phyloP scores from a whole-genome alignment of 371 early-diverging fungal species.

The Lichtheimia ornata region DNA sequence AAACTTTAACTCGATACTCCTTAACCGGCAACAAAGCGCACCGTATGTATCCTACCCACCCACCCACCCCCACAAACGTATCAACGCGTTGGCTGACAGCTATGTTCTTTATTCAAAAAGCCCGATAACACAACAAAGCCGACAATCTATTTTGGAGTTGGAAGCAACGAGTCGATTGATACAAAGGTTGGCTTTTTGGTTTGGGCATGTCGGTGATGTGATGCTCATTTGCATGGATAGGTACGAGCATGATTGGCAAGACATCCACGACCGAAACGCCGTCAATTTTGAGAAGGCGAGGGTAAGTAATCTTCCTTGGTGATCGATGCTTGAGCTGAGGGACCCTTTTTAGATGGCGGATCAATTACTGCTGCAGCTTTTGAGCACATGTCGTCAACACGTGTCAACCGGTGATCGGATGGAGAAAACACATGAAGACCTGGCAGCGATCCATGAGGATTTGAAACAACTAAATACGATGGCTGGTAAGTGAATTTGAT shows the following conservation, averaged over 20 bases:
- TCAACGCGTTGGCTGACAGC: too few relatives aligned
- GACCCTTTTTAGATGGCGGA: slow-evolving; percentile 22
- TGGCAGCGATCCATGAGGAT: slow-evolving; percentile 8
- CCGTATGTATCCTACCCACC: too few relatives aligned
- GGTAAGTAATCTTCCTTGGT: slow-evolving; percentile 13
- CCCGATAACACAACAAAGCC: too few relatives aligned
- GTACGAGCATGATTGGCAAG: slow-evolving; percentile 23
- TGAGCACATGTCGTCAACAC: slow-evolving; percentile 19
- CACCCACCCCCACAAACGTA: too few relatives aligned
- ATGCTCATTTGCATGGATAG: slow-evolving; percentile 2
- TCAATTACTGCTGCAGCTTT: slow-evolving; percentile 11
- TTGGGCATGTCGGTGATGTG: too few relatives aligned
- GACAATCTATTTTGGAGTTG: too few relatives aligned
- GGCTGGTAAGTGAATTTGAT: slow-evolving; percentile 9
- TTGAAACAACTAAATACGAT: slow-evolving; percentile 4
- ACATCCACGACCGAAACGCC: slow-evolving; percentile 22
- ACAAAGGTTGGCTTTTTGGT: too few relatives aligned
- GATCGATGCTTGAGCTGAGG: slow-evolving; percentile 1
- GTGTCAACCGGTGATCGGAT: slow-evolving; percentile 7
- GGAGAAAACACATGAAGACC: slow-evolving; percentile 1
- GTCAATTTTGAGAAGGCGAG: slow-evolving; percentile 26
- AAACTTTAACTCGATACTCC: neutral
- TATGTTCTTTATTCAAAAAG: too few relatives aligned
- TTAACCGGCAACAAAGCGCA: too few relatives aligned
- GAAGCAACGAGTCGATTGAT: too few relatives aligned